Evolutionary conservation across 2,329 filamentous ascomycete genomes (phyloP).

Genomic region (Myriosclerotinia curreyana): DNA sequence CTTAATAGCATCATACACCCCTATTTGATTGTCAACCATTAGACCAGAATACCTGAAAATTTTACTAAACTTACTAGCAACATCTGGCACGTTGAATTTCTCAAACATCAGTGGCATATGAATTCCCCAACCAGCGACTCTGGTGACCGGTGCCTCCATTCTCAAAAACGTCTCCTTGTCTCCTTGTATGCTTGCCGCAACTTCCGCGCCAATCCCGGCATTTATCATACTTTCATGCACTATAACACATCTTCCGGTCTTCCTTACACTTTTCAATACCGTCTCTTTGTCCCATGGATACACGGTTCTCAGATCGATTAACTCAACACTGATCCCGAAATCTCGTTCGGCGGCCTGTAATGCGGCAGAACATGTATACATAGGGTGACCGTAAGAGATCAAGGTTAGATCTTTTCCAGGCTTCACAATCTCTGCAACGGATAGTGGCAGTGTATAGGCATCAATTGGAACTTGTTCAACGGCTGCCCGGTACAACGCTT

Average conservation of each 20-base stretch:
- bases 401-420: slow-evolving; percentile 64
- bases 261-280: slow-evolving; percentile 63
- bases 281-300: slow-evolving; percentile 71
- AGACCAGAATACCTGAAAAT: neutral
- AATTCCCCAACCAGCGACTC: slow-evolving; percentile 67
- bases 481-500: slow-evolving; percentile 68
- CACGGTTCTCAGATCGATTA: slow-evolving; percentile 69
- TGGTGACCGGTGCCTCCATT: slow-evolving; percentile 66
- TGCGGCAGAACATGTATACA: slow-evolving; percentile 65
- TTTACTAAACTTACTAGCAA: slow-evolving; percentile 55
- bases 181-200: slow-evolving; percentile 69
- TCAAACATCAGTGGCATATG: slow-evolving; percentile 67
- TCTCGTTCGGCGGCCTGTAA: slow-evolving; percentile 66
- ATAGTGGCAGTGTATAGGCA: slow-evolving; percentile 63
- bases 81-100: slow-evolving; percentile 64
- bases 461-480: slow-evolving; percentile 71
- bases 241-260: slow-evolving; percentile 66
- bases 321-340: slow-evolving; percentile 62
- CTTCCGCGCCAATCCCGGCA: slow-evolving; percentile 68
- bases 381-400: slow-evolving; percentile 67
- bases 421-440: slow-evolving; percentile 66
- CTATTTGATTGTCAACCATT: slow-evolving; percentile 30
- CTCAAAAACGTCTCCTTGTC: slow-evolving; percentile 58
- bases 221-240: slow-evolving; percentile 76
- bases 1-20: slow-evolving; percentile 41